These are phyloP conservation scores for Pleurostoma richardsiae DNA, from an alignment of 2,329 filamentous ascomycete genomes.

Conservation along the genomic window DNA sequence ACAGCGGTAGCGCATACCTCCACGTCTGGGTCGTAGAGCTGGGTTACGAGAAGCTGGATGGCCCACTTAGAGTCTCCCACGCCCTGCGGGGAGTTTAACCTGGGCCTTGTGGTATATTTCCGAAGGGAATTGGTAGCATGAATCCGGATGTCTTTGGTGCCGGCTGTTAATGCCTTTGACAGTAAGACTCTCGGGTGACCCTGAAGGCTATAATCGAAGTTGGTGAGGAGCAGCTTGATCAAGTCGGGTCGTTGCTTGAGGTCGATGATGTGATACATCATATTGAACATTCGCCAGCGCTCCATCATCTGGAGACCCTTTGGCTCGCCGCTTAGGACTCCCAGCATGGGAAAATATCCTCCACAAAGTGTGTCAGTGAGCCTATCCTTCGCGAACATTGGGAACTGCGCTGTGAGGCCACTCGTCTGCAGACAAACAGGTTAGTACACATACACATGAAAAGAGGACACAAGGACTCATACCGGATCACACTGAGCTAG, in stretches of 20 bases:
- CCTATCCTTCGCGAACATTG: constrained; percentile 82
- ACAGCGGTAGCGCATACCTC: constrained; percentile 95
- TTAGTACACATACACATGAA: constrained; percentile 1
- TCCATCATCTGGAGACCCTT: constrained; percentile 88
- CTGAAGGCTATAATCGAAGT: constrained; percentile 85
- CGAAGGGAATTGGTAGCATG: constrained; percentile 81
- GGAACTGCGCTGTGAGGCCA: constrained; percentile 72
- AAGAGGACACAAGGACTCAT: constrained; percentile 17
- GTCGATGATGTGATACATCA: constrained; percentile 98
- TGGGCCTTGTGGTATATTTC: constrained; percentile 69
- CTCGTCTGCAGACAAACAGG: constrained; percentile 44
- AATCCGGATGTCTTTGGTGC: constrained; percentile 86
- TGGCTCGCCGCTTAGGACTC: constrained; percentile 75
- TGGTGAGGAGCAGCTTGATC: constrained; percentile 80
- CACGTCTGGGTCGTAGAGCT: constrained; percentile 94
- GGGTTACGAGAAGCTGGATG: constrained; percentile 93
- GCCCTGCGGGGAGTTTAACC: constrained; percentile 26
- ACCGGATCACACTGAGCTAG: constrained; percentile 91
- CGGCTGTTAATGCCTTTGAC: constrained; percentile 88
- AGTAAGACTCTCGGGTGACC: constrained; percentile 89
- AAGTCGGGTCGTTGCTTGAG: constrained; percentile 86
- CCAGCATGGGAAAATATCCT: constrained; percentile 92
- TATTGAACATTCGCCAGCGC: constrained; percentile 97
- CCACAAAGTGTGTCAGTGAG: constrained; percentile 83
- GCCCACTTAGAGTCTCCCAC: constrained; percentile 80